These are phyloP conservation scores for Colletotrichum sp. DNA, from an alignment of 2,329 filamentous ascomycete species.

Conservation along the genomic window DNA sequence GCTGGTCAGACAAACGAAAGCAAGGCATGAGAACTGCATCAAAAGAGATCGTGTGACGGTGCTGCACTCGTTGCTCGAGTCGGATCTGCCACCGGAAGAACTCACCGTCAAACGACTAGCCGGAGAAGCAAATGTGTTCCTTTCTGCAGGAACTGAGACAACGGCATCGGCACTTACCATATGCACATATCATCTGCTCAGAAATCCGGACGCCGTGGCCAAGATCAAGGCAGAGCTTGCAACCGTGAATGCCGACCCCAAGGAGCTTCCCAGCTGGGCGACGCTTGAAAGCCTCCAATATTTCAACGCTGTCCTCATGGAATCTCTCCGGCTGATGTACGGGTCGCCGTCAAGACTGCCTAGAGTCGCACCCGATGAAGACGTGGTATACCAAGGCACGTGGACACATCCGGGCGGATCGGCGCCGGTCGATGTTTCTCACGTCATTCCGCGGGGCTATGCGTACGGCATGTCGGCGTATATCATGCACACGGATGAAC, in stretches of 20 bases:
- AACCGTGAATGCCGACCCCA: neutral
- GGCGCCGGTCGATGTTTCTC: slow-evolving; percentile 7
- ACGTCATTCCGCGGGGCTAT: slow-evolving; percentile 33
- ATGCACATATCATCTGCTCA: neutral
- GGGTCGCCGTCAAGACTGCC: slow-evolving; percentile 34
- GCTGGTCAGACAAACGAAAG: neutral
- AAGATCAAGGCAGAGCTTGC: neutral
- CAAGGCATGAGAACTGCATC: neutral
- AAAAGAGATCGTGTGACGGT: slow-evolving; percentile 21
- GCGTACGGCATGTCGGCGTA: slow-evolving; percentile 1
- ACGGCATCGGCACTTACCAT: neutral
- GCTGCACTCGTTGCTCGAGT: slow-evolving; percentile 32
- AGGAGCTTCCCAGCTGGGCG: slow-evolving; percentile 7
- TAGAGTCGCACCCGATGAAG: slow-evolving; percentile 32
- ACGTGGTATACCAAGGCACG: slow-evolving; percentile 29
- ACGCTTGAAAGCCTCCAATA: slow-evolving; percentile 39
- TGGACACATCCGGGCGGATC: slow-evolving; percentile 18
- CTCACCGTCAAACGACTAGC: slow-evolving; percentile 36
- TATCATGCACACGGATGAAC: slow-evolving; percentile 17
- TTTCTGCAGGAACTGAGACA: slow-evolving; percentile 44
- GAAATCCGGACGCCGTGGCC: neutral
- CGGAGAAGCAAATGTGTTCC: slow-evolving; percentile 41
- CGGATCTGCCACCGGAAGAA: slow-evolving; percentile 38
- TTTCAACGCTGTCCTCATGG: slow-evolving; percentile 42
- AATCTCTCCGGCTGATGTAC: slow-evolving; percentile 45